phyloP scores from a whole-genome alignment of 805 yeast species.

The Teunomyces lycoperdinae region DNA sequence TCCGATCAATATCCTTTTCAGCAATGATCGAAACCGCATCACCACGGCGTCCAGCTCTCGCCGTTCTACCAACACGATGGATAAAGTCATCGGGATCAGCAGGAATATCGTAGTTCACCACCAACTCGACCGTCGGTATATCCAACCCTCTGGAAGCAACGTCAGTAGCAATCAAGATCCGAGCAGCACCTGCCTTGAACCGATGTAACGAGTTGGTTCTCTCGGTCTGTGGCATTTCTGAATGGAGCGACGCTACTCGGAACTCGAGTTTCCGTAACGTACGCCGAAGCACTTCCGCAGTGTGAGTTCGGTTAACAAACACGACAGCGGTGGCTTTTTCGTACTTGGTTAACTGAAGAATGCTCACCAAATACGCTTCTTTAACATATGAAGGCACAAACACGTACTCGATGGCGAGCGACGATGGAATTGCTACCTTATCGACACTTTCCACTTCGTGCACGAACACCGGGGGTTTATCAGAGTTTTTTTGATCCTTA shows the following conservation, averaged over 20 bases:
- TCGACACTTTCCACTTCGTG: constrained; percentile 76
- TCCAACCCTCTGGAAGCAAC: constrained; percentile 97
- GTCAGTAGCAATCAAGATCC: constrained; percentile 91
- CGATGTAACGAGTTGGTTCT: constrained; percentile 89
- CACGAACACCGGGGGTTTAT: constrained; percentile 54
- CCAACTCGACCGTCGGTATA: constrained; percentile 89
- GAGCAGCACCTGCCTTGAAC: constrained; percentile 91
- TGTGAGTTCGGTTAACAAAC: constrained; percentile 85
- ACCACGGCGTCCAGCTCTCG: constrained; percentile 94
- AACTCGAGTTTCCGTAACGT: constrained; percentile 70
- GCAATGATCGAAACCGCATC: constrained; percentile 78
- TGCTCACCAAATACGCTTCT: constrained; percentile 77
- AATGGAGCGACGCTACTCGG: constrained; percentile 85
- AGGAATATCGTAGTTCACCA: constrained; percentile 88
- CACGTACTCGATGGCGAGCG: constrained; percentile 62
- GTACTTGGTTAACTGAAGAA: constrained; percentile 62
- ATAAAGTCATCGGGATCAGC: constrained; percentile 95
- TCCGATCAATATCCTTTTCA: constrained; percentile 78
- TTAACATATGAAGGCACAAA: constrained; percentile 85
- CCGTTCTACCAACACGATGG: constrained; percentile 98
- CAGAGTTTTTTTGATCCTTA: constrained; percentile 60
- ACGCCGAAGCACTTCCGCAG: constrained; percentile 85
- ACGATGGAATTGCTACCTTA: constrained; percentile 75
- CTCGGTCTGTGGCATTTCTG: constrained; percentile 91
- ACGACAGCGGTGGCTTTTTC: constrained; percentile 71